Evolutionary conservation across 768 basidiomycete genomes (phyloP).

Genomic region (Crepidotus variabilis): DNA sequence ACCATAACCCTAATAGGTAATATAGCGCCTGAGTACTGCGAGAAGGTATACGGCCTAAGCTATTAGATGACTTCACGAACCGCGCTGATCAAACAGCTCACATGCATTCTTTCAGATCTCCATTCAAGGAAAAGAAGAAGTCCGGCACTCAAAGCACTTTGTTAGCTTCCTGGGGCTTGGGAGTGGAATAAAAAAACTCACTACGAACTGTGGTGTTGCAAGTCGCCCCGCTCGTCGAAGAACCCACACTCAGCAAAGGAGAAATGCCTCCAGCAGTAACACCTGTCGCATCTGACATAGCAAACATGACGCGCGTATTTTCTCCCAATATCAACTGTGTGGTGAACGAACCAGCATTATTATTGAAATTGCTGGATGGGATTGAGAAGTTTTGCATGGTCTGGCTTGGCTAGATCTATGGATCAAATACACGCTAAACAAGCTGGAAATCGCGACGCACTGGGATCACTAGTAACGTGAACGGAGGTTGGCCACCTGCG

Average conservation of each 20-base stretch:
- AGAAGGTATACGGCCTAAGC: slow-evolving; percentile 21
- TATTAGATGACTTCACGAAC: background rate
- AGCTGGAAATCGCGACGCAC: slow-evolving; percentile 8
- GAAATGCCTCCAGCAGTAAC: slow-evolving; percentile 22
- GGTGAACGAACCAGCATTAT: slow-evolving; percentile 15
- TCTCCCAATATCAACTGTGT: slow-evolving; percentile 11
- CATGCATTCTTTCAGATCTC: slow-evolving; percentile 23
- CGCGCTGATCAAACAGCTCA: slow-evolving; percentile 8
- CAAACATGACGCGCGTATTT: slow-evolving; percentile 15
- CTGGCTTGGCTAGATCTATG: slow-evolving; percentile 15
- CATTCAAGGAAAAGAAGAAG: slow-evolving; percentile 24
- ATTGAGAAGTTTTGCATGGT: slow-evolving; percentile 22
- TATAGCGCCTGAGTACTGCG: slow-evolving; percentile 15
- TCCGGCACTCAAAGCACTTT: slow-evolving; percentile 14
- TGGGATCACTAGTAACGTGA: slow-evolving; percentile 20
- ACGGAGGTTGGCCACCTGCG: slow-evolving; percentile 24
- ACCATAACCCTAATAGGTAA: slow-evolving; percentile 24
- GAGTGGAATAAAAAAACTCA: slow-evolving; percentile 6
- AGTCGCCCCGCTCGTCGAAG: slow-evolving; percentile 7
- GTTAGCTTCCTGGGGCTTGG: too few relatives aligned
- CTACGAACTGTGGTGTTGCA: slow-evolving; percentile 23
- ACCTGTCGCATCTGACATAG: slow-evolving; percentile 25
- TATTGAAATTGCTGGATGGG: slow-evolving; percentile 16
- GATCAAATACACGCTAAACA: background rate
- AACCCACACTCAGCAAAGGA: slow-evolving; percentile 17